phyloP scores from a whole-genome alignment of 2,329 filamentous ascomycete genomes.

The Coniella vitis region DNA sequence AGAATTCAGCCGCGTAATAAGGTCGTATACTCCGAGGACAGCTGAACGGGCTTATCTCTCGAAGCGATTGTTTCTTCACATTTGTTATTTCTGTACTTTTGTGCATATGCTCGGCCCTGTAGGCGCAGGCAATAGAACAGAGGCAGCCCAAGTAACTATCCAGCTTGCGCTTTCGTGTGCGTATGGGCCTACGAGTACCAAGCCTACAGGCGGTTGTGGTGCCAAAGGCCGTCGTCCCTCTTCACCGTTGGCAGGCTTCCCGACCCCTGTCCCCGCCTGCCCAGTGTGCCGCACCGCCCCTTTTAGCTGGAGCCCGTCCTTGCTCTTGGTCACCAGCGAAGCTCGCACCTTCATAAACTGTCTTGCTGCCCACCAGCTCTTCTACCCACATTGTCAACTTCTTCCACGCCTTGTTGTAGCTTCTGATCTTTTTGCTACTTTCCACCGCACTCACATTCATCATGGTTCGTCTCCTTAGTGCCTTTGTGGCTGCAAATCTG shows the following conservation, averaged over 20 bases:
- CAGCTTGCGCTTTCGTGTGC: no score
- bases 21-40: no score
- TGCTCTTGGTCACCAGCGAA: constrained; percentile 10
- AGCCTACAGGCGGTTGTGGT: neutral
- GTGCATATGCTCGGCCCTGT: no score
- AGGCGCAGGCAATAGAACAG: no score
- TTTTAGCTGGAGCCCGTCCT: constrained; percentile 15
- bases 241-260: constrained; percentile 2
- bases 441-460: constrained; percentile 5
- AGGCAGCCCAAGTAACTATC: no score
- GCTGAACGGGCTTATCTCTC: no score
- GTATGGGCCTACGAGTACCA: no score
- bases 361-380: constrained; percentile 6
- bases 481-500: neutral
- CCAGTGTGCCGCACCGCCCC: constrained; percentile 6
- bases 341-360: constrained; percentile 1
- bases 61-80: no score
- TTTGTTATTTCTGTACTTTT: no score
- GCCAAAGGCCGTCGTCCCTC: neutral
- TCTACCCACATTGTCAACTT: constrained; percentile 3
- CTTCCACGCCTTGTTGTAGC: neutral
- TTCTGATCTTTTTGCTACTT: neutral
- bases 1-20: no score
- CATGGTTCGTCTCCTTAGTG: constrained; percentile 12
- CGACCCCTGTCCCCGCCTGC: neutral